Conservation (phyloP, 2,329 filamentous ascomycete species). For the Pleurostoma richardsiae region DNA sequence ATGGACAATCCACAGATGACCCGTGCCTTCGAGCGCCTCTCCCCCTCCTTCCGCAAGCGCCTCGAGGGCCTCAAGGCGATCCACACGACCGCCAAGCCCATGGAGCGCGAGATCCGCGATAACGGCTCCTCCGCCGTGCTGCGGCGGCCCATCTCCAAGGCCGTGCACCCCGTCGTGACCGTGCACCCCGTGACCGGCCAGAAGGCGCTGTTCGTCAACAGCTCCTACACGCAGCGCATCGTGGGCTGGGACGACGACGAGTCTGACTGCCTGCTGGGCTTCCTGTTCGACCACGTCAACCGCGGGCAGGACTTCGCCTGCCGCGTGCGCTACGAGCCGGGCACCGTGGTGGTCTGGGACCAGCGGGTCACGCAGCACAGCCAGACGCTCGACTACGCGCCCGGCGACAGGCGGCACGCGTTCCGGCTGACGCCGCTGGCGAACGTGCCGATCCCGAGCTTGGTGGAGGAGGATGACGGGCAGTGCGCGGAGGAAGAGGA, state of each 20-base stretch:
- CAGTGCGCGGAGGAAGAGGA: constrained; percentile 7
- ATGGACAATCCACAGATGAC: constrained; percentile 1
- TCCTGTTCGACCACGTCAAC: constrained; percentile 40
- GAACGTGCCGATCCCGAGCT: constrained; percentile 38
- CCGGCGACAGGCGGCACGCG: constrained; percentile 39
- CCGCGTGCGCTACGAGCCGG: constrained; percentile 39
- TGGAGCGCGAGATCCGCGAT: constrained; percentile 13
- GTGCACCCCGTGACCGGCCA: constrained; percentile 42
- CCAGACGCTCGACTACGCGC: constrained; percentile 42
- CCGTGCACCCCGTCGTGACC: constrained; percentile 35
- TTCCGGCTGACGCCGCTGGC: constrained; percentile 43
- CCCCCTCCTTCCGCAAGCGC: constrained; percentile 11
- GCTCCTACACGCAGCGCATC: constrained; percentile 41
- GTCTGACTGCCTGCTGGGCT: constrained; percentile 36
- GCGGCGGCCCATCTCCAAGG: constrained; percentile 21
- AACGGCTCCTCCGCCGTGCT: constrained; percentile 17
- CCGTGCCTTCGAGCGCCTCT: constrained; percentile 11
- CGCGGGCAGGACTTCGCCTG: constrained; percentile 40
- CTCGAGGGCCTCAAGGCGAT: constrained; percentile 11
- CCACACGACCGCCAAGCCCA: constrained; percentile 14
- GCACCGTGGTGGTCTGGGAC: constrained; percentile 45
- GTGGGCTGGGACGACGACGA: constrained; percentile 39
- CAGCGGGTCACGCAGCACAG: constrained; percentile 41
- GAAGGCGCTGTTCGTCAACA: constrained; percentile 41
- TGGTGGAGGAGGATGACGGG: constrained; percentile 10